Base-by-base conservation (phyloP, 495 filamentous ascomycete species). In the Margaritispora aquatica region DNA sequence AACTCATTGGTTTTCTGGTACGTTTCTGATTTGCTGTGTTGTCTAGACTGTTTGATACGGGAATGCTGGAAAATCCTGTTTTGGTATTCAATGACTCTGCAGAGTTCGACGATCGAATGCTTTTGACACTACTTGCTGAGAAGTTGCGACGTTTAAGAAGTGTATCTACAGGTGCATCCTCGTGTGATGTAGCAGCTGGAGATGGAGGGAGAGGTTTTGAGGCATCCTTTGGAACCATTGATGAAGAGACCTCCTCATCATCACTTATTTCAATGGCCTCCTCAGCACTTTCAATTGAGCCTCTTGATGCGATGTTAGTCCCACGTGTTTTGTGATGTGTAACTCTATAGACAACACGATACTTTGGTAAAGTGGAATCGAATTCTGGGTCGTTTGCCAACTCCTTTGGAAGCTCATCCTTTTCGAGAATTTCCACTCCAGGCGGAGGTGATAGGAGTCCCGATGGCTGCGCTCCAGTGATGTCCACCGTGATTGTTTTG, bases 401-500 rank as follows among this genome's bases (percentile, higher is more conserved):
- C 17, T 26, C 52, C 55, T 46, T 41, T 48, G n/a, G n/a, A 54
- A 63, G 60, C 4, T 59, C 56, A 54, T 73, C 69, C 70, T 87
- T 77, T 63, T 85, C 79, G 27, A 90, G 68, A 56, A 91, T 74
- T 64, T 86, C 86, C 21, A 87, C 81, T 0, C 85, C 84, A 1
- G 84, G 80, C 10, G 38, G 38, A 1, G 87, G 85, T 10, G 87
- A 80, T 9, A 77, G 70, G 24, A 91, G 77, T 17, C 84, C 79
- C 2, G 82, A 74, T 22, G 74, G 74, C 20, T 81, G 74, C 26
- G 83, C 75, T 44, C 88, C 84, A 19, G 75, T 82, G 20, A 90
- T 81, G 57, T 90, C 85, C 2, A 92, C 86, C 0, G 86, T 89
- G 60, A 90, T 85, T 0, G 80, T 89, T 51, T 84, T 84, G 2